Conservation (phyloP, 2,329 filamentous ascomycete genomes). For the Colletotrichum sp. region DNA sequence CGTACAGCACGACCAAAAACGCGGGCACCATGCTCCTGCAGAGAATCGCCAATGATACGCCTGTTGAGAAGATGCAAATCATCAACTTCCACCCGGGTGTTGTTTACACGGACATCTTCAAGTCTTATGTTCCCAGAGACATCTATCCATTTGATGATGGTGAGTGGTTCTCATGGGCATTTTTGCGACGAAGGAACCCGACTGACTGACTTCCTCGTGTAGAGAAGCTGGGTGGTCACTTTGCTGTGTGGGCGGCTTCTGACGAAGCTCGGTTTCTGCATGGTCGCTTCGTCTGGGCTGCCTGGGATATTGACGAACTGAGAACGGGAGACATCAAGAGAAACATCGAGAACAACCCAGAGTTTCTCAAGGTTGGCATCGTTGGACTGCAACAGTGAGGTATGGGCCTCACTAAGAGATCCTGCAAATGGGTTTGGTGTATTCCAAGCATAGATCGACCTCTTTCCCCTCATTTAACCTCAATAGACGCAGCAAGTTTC, state of each 20-base stretch:
- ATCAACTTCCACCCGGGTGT: constrained; percentile 44
- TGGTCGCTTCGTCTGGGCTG: constrained; percentile 41
- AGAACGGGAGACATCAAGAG: constrained; percentile 13
- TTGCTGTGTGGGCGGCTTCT: constrained; percentile 43
- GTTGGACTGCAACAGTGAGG: neutral
- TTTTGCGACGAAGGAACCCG: neutral
- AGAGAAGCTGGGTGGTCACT: constrained; percentile 24
- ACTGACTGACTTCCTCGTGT: neutral
- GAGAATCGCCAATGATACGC: constrained; percentile 39
- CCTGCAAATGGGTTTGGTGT: neutral
- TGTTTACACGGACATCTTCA: constrained; percentile 35
- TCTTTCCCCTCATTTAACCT: neutral
- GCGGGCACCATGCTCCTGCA: constrained; percentile 40
- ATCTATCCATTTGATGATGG: constrained; percentile 30
- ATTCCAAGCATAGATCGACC: neutral
- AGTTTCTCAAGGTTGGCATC: constrained; percentile 22
- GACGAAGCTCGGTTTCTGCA: constrained; percentile 42
- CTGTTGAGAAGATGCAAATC: constrained; percentile 38
- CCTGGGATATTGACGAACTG: constrained; percentile 49
- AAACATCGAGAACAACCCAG: constrained; percentile 15
- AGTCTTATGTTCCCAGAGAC: constrained; percentile 25
- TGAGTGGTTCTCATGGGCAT: neutral
- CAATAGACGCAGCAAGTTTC: neutral
- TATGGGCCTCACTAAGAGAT: neutral
- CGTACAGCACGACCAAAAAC: constrained; percentile 38